phyloP scores from a whole-genome alignment of 208 protist species.

The Leishmania turanica region DNA sequence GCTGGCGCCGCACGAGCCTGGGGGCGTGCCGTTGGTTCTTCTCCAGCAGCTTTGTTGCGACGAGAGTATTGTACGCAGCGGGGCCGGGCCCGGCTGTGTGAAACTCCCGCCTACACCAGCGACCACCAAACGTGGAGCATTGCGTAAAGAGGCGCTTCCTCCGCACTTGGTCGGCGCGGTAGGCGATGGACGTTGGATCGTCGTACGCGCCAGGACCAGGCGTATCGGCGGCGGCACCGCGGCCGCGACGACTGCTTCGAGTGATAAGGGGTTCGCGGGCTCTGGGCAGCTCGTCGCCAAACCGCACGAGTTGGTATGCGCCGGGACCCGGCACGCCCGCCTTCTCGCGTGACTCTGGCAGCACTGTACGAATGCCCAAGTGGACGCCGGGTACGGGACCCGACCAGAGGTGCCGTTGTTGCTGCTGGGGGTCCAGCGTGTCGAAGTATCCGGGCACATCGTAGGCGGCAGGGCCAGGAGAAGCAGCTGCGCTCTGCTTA shows the following conservation, averaged over 20 bases:
- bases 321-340: constrained; percentile 42
- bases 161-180: constrained; percentile 32
- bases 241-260: constrained; percentile 21
- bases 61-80: constrained; percentile 51
- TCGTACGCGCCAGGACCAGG: constrained; percentile 71
- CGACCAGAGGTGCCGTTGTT: constrained; percentile 12
- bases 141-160: constrained; percentile 36
- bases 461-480: constrained; percentile 50
- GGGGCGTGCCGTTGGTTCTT: constrained; percentile 56
- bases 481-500: constrained; percentile 22
- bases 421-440: constrained; percentile 13
- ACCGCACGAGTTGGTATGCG: constrained; percentile 34
- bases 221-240: constrained; percentile 1
- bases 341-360: constrained; percentile 32
- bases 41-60: constrained; percentile 50
- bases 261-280: constrained; percentile 40
- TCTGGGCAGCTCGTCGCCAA: constrained; percentile 48
- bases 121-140: constrained; percentile 62
- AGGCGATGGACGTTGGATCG: constrained; percentile 73
- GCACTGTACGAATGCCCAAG: constrained; percentile 56
- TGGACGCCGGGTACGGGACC: constrained; percentile 47
- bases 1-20: constrained; percentile 37
- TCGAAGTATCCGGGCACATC: constrained; percentile 58
- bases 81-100: constrained; percentile 58
- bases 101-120: constrained; percentile 31